Conservation (phyloP, 495 filamentous ascomycete genomes). For the Annulohypoxylon stygium region DNA sequence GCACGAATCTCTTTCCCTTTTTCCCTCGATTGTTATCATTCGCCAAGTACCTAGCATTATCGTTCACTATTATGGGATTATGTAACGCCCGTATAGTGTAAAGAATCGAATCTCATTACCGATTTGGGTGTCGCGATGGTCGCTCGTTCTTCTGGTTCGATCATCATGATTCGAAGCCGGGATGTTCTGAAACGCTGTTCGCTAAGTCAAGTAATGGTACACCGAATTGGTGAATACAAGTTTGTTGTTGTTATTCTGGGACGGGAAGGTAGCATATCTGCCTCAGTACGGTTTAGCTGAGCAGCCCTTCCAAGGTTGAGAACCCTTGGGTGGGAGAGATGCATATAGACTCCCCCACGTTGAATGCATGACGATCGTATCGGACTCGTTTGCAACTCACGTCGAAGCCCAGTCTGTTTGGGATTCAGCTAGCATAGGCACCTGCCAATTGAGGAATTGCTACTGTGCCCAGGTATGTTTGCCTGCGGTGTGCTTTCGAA, state of each 20-base stretch:
- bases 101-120: slow-evolving; percentile 14
- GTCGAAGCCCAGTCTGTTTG: slow-evolving; percentile 27
- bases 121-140: slow-evolving; percentile 11
- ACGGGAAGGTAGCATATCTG: slow-evolving; percentile 37
- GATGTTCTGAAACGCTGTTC: slow-evolving; percentile 11
- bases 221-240: slow-evolving; percentile 31
- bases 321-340: slow-evolving; percentile 7
- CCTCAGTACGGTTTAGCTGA: slow-evolving; percentile 21
- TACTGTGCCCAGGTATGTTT: slow-evolving; percentile 13
- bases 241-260: slow-evolving; percentile 28
- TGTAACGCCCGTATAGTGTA: neutral
- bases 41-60: neutral
- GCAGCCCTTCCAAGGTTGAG: neutral
- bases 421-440: slow-evolving; percentile 37
- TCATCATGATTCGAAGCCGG: slow-evolving; percentile 24
- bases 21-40: slow-evolving; percentile 5
- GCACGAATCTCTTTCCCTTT: neutral
- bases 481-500: slow-evolving; percentile 36
- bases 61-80: slow-evolving; percentile 3
- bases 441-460: slow-evolving; percentile 40
- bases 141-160: slow-evolving; percentile 22
- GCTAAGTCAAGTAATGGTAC: slow-evolving; percentile 6
- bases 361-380: slow-evolving; percentile 26
- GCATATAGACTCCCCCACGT: slow-evolving; percentile 28
- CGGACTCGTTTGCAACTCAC: slow-evolving; percentile 22